Evolutionary conservation across 495 filamentous ascomycete genomes (phyloP).

Genomic region (Bathelium albidoporum): DNA sequence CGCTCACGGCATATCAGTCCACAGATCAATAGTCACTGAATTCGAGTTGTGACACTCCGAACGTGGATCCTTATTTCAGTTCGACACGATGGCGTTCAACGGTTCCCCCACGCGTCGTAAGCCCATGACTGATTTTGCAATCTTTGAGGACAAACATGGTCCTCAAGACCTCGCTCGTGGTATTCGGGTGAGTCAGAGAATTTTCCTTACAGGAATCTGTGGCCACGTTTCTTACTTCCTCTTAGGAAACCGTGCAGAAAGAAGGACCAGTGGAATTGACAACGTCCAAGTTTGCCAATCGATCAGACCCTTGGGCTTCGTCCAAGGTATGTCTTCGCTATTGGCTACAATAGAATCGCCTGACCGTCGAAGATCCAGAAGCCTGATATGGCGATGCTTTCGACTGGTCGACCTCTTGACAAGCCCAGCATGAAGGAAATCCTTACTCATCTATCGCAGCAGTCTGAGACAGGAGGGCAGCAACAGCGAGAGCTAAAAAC

Average conservation of each 20-base stretch:
- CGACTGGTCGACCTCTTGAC: constrained; percentile 30
- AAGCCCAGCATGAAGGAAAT: constrained; percentile 45
- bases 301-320: constrained; percentile 6
- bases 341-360: neutral
- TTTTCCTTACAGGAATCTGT: too few relatives aligned
- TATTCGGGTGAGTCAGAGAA: constrained; percentile 9
- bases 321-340: constrained; percentile 22
- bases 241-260: constrained; percentile 21
- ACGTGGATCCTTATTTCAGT: constrained; percentile 2
- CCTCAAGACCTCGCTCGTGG: neutral
- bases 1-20: too few relatives aligned
- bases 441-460: constrained; percentile 57
- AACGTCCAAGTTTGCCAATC: constrained; percentile 34
- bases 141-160: constrained; percentile 15
- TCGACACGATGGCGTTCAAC: constrained; percentile 21
- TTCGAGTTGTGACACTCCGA: too few relatives aligned
- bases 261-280: constrained; percentile 30
- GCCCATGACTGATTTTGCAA: neutral
- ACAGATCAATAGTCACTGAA: too few relatives aligned
- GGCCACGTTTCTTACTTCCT: neutral
- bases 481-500: constrained; percentile 35
- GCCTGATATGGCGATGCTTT: constrained; percentile 31
- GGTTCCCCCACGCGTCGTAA: constrained; percentile 26
- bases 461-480: constrained; percentile 46
- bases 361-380: constrained; percentile 40